Evolutionary conservation across 305 asterid species (phyloP).

Genomic region (Solanum hybrid): DNA sequence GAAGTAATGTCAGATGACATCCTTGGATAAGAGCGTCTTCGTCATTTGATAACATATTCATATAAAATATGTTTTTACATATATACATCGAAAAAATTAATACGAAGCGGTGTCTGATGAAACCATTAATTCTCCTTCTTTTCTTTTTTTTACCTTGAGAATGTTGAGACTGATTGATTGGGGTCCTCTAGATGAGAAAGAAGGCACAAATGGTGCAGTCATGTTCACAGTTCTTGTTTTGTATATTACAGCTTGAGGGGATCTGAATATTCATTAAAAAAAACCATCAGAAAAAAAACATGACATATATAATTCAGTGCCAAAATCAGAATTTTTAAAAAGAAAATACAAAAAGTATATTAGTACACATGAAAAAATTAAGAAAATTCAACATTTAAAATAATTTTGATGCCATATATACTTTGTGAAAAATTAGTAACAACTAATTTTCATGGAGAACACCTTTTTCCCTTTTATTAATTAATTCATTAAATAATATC

Average conservation of each 20-base stretch:
- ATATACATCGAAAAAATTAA: neutral
- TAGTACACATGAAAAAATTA: neutral
- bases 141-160: conserved; percentile 51
- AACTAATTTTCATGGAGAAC: neutral
- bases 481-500: neutral
- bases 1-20: neutral
- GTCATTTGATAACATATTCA: too few species aligned
- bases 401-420: neutral
- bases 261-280: conserved; percentile 16
- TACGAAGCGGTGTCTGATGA: neutral
- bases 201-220: conserved; percentile 41
- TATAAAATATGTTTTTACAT: too few species aligned
- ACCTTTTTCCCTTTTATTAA: neutral
- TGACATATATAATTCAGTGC: neutral
- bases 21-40: neutral
- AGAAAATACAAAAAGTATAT: neutral
- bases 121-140: neutral
- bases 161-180: conserved; percentile 32
- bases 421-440: neutral
- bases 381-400: neutral
- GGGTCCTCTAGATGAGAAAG: conserved; percentile 91
- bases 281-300: neutral
- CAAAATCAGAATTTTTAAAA: neutral
- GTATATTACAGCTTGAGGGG: conserved; percentile 44
- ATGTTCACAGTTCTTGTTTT: conserved; percentile 27